Evolutionary conservation across 805 yeast species (phyloP), one percentile per base, ranked within the genome.

Genomic region (Starmerella floricola): DNA sequence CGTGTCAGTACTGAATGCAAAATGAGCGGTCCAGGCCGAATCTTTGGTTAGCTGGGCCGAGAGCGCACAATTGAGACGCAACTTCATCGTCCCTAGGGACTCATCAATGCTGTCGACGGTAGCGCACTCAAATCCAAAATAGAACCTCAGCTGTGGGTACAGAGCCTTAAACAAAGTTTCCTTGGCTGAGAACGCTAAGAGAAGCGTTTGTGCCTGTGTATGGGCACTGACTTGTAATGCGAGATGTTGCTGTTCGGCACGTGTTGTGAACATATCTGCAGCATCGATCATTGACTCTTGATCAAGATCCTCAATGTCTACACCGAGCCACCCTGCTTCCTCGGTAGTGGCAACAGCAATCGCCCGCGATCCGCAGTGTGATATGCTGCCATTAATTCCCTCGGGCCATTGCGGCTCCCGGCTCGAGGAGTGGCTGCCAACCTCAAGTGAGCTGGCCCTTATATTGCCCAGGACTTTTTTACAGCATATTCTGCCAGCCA

Each of bases 111-210:
- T 16, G n/a, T 28, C 24, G 2, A 43, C 30, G 2, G 15, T 13
- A 6, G 49, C 46, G 21, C 37, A 42, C n/a, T 46, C 46, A 18
- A 42, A 46, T 2, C 46, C 49, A 15, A 46, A 39, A n/a, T 36
- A 42, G 1, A 12, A 6, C 4, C 23, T n/a, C 2, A 42, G 16
- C 15, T 17, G 36, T 4, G 47, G 42, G 26, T 39, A 46, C 18
- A 46, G 10, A 1, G 45, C 47, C 31, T 46, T 46, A 31, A 46
- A 46, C 3, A 46, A 28, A 16, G 39, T 34, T 29, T 46, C 49
- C 26, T 46, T 46, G 6, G 47, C 49, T 4, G 49, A 46, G 19
- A 46, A 46, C 1, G 28, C 31, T 3, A 43, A 3, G 6, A 37
- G n/a, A 3, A 43, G 36, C 8, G 21, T 15, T 3, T n/a, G 8